Percentiles rank a stretch among this genome's conserved stretches.
Evolutionary conservation across 768 basidiomycete genomes (phyloP).

Genomic region (Amanita pallidorosea): DNA sequence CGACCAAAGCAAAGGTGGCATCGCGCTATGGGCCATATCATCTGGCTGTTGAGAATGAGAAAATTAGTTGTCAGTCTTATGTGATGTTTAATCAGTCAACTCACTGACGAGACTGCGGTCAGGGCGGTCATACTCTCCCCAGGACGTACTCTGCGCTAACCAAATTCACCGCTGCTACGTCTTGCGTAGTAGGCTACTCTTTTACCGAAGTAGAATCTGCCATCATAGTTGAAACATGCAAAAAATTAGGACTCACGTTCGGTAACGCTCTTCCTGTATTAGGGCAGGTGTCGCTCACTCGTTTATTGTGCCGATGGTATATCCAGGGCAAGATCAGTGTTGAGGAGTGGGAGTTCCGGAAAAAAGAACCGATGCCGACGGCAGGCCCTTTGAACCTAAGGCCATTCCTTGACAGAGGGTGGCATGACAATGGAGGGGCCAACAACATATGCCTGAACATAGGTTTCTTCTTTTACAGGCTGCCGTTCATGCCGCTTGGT

Average conservation of each 20-base stretch:
- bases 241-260: slow-evolving; percentile 26
- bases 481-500: slow-evolving; percentile 32
- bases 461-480: slow-evolving; percentile 22
- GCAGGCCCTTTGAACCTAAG: slow-evolving; percentile 33
- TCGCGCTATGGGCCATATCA: slow-evolving; percentile 21
- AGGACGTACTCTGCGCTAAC: slow-evolving; percentile 19
- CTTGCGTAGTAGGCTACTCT: slow-evolving; percentile 9
- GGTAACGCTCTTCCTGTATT: slow-evolving; percentile 31
- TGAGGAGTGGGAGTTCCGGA: slow-evolving; percentile 35
- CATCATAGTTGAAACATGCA: slow-evolving; percentile 20
- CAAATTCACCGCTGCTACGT: slow-evolving; percentile 15
- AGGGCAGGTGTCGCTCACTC: slow-evolving; percentile 32
- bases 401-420: slow-evolving; percentile 28
- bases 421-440: slow-evolving; percentile 29
- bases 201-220: slow-evolving; percentile 16
- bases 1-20: slow-evolving; percentile 26
- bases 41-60: slow-evolving; percentile 16
- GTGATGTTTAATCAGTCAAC: not conserved
- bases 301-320: slow-evolving; percentile 30
- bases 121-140: slow-evolving; percentile 42
- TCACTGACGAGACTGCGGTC: not conserved
- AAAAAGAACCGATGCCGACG: slow-evolving; percentile 26
- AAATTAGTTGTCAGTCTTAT: slow-evolving; percentile 20
- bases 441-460: slow-evolving; percentile 24
- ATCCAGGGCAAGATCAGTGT: slow-evolving; percentile 26